Percentiles rank a stretch among this genome's conserved stretches.
Evolutionary conservation across 345 rosid species (phyloP).

Genomic region (Citrus mangshanensis): DNA sequence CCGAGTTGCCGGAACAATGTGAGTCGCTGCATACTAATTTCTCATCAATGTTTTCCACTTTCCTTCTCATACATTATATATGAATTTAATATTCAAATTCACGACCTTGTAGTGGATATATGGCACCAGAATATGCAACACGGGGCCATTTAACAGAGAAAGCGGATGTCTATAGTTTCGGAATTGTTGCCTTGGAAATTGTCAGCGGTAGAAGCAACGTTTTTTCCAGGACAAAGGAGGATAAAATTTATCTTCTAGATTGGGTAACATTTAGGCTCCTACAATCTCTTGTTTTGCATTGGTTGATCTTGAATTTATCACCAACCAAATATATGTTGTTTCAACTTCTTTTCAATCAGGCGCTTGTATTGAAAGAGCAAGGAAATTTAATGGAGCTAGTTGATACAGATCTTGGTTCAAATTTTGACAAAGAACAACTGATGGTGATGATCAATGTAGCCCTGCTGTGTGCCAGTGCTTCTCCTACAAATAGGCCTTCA

Average conservation of each 20-base stretch:
- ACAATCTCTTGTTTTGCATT: background rate
- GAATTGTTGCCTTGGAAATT: conserved; percentile 37
- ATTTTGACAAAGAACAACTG: conserved; percentile 43
- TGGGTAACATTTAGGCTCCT: conserved; percentile 21
- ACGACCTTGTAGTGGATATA: conserved; percentile 30
- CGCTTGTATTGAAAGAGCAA: conserved; percentile 33
- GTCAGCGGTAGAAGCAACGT: conserved; percentile 28
- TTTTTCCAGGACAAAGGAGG: background rate
- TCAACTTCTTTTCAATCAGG: conserved; percentile 18
- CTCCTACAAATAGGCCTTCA: conserved; percentile 40
- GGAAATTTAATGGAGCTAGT: conserved; percentile 36
- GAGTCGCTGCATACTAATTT: conserved; percentile 9
- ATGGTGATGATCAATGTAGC: conserved; percentile 44
- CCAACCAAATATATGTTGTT: background rate
- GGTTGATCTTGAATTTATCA: background rate
- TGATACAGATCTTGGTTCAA: conserved; percentile 38
- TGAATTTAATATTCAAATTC: background rate
- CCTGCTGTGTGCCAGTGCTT: conserved; percentile 39
- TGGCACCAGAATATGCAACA: conserved; percentile 44
- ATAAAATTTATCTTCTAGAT: conserved; percentile 23
- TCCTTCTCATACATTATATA: background rate
- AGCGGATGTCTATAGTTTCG: conserved; percentile 41
- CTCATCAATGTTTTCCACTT: background rate
- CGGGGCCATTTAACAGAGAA: conserved; percentile 33
- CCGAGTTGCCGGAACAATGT: conserved; percentile 66